A percentile compares a stretch with the other conserved stretches of the same genome.
Evolutionary conservation across 2,329 filamentous ascomycete genomes (phyloP).

Genomic region (Cladosporium colombiae): DNA sequence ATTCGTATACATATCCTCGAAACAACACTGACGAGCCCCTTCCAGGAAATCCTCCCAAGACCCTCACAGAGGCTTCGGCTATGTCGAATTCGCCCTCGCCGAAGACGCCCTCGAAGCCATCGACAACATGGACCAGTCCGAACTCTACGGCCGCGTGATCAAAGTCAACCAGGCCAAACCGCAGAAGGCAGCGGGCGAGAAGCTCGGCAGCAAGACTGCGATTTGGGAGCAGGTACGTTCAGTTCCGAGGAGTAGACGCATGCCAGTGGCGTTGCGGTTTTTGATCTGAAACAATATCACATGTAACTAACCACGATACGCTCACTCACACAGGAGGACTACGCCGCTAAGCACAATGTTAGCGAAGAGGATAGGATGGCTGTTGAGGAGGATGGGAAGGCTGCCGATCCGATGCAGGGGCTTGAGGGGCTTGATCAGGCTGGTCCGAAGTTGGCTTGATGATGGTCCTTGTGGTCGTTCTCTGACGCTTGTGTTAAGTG

Average conservation of each 20-base stretch:
- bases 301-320: not conserved
- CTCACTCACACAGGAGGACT: slow-evolving; percentile 73
- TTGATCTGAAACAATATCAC: not conserved
- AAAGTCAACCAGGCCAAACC: slow-evolving; percentile 91
- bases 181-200: slow-evolving; percentile 84
- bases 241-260: no score
- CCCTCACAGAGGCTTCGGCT: slow-evolving; percentile 87
- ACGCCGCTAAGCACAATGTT: slow-evolving; percentile 84
- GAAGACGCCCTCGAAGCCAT: slow-evolving; percentile 92
- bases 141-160: slow-evolving; percentile 88
- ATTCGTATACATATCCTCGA: slow-evolving; percentile 10
- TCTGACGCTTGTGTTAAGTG: not conserved
- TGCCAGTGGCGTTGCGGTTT: not conserved
- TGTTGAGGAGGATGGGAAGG: slow-evolving; percentile 54
- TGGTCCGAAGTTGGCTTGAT: slow-evolving; percentile 76
- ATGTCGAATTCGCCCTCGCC: slow-evolving; percentile 87
- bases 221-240: slow-evolving; percentile 89
- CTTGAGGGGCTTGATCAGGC: slow-evolving; percentile 91
- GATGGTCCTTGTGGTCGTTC: not conserved
- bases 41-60: slow-evolving; percentile 67
- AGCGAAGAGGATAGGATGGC: slow-evolving; percentile 73
- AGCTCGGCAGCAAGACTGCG: slow-evolving; percentile 87
- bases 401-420: slow-evolving; percentile 91
- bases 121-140: slow-evolving; percentile 98
- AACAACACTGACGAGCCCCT: not conserved